phyloP scores from a whole-genome alignment of 306 rosid species.

The Vachellia pachyceras region DNA sequence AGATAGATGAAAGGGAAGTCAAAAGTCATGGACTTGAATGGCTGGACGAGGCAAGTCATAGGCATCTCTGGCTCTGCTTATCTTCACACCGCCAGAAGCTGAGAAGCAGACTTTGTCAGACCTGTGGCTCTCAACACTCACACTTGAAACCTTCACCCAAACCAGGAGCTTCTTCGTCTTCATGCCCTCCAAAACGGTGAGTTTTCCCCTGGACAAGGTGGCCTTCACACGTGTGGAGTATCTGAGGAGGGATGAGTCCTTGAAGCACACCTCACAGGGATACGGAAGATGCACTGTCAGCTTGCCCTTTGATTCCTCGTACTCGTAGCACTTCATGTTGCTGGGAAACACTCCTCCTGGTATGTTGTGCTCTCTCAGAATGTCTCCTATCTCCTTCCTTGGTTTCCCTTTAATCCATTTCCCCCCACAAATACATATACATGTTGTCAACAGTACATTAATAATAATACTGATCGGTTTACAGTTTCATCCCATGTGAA shows the following conservation, averaged over 20 bases:
- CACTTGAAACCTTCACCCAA: conserved; percentile 61
- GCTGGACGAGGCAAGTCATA: conserved; percentile 56
- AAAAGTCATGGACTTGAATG: conserved; percentile 46
- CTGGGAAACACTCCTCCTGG: conserved; percentile 49
- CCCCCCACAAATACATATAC: too few species aligned
- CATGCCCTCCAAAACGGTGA: conserved; percentile 56
- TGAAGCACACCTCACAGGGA: conserved; percentile 64
- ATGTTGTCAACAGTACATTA: too few species aligned
- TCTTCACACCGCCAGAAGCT: conserved; percentile 55
- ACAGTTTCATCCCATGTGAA: too few species aligned
- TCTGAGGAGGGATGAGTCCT: conserved; percentile 65
- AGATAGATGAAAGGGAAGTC: not conserved
- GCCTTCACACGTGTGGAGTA: conserved; percentile 57
- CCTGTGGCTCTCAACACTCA: conserved; percentile 57
- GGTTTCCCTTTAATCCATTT: conserved; percentile 35
- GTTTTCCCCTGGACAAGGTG: conserved; percentile 55
- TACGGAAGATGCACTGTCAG: conserved; percentile 51
- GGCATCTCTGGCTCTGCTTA: conserved; percentile 60
- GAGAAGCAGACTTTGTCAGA: conserved; percentile 65
- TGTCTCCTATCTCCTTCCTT: conserved; percentile 42
- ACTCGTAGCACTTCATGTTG: conserved; percentile 56
- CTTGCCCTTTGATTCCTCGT: conserved; percentile 59
- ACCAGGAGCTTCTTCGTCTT: conserved; percentile 57
- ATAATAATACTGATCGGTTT: too few species aligned
- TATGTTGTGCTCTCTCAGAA: conserved; percentile 50